A percentile compares a stretch with the other conserved stretches of the same genome.
These are phyloP conservation scores for Phytophthora brassicae DNA, from an alignment of 352 stramenopile species.

Conservation along the genomic window DNA sequence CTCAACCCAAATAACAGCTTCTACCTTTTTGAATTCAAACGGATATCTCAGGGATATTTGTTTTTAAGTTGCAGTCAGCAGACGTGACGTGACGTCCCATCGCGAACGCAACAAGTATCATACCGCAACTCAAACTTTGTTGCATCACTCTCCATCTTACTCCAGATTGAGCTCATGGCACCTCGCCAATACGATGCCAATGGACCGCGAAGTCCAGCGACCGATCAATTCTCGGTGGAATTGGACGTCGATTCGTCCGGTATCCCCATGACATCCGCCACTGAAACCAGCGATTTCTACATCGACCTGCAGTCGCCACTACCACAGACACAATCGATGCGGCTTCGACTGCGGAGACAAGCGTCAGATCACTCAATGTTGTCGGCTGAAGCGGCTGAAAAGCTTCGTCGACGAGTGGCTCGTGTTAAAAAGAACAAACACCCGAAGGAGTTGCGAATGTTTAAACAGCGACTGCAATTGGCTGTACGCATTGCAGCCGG, in stretches of 20 bases:
- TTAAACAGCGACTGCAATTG: constrained; percentile 46
- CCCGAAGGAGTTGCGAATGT: constrained; percentile 37
- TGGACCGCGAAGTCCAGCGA: constrained; percentile 8
- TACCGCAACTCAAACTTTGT: too few species aligned
- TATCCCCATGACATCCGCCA: constrained; percentile 22
- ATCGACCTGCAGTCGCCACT: constrained; percentile 29
- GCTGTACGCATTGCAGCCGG: constrained; percentile 58
- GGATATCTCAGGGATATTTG: neutral
- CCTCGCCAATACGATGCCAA: constrained; percentile 7
- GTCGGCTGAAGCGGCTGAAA: constrained; percentile 19
- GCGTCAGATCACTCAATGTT: constrained; percentile 16
- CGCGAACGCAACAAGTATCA: constrained; percentile 15
- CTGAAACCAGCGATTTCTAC: constrained; percentile 26
- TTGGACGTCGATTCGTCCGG: constrained; percentile 20
- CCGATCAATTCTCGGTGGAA: constrained; percentile 26
- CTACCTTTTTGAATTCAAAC: too few species aligned
- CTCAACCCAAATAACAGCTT: too few species aligned
- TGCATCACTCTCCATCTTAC: constrained; percentile 14
- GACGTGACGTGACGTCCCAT: constrained; percentile 28
- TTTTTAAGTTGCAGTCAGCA: constrained; percentile 2
- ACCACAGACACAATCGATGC: constrained; percentile 41
- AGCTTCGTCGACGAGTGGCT: constrained; percentile 25
- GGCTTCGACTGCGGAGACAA: constrained; percentile 39
- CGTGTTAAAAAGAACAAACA: constrained; percentile 53
- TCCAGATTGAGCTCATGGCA: constrained; percentile 8